Evolutionary conservation across 2,329 filamentous ascomycete genomes (phyloP).

Genomic region (Chaetomium olivaceum): DNA sequence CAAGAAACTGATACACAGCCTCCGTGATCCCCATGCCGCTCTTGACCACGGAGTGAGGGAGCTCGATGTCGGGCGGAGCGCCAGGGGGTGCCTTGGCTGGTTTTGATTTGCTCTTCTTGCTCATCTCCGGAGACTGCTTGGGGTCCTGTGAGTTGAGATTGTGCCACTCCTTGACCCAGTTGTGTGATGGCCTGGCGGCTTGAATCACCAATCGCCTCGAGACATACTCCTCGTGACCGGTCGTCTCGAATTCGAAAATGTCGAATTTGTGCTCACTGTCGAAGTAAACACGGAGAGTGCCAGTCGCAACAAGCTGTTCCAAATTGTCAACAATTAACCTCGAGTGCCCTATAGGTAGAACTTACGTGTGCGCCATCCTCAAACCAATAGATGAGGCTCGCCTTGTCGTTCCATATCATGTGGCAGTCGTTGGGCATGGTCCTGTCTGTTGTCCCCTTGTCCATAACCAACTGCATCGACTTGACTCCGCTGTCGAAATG

Average conservation of each 20-base stretch:
- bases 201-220: conserved; percentile 66
- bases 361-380: conserved; percentile 78
- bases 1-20: conserved; percentile 64
- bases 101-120: conserved; percentile 63
- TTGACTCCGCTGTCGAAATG: conserved; percentile 85
- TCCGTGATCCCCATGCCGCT: conserved; percentile 59
- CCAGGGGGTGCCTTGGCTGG: conserved; percentile 60
- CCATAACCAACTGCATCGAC: conserved; percentile 82
- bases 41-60: conserved; percentile 61
- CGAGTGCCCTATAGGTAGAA: conserved; percentile 26
- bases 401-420: conserved; percentile 72
- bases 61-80: conserved; percentile 60
- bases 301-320: conserved; percentile 71
- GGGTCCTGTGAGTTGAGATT: conserved; percentile 58
- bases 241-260: conserved; percentile 77
- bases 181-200: conserved; percentile 61
- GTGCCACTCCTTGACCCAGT: conserved; percentile 67
- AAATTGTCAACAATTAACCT: conserved; percentile 33
- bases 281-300: conserved; percentile 76
- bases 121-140: conserved; percentile 66
- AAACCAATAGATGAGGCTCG: conserved; percentile 88
- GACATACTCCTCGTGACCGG: conserved; percentile 78
- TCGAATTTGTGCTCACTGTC: conserved; percentile 79
- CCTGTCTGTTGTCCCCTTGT: conserved; percentile 60
- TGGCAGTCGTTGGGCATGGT: conserved; percentile 63